Percentiles rank a stretch among this genome's conserved stretches.
Conservation (phyloP, 495 filamentous ascomycete species). For the Penicillium crystallinum region DNA sequence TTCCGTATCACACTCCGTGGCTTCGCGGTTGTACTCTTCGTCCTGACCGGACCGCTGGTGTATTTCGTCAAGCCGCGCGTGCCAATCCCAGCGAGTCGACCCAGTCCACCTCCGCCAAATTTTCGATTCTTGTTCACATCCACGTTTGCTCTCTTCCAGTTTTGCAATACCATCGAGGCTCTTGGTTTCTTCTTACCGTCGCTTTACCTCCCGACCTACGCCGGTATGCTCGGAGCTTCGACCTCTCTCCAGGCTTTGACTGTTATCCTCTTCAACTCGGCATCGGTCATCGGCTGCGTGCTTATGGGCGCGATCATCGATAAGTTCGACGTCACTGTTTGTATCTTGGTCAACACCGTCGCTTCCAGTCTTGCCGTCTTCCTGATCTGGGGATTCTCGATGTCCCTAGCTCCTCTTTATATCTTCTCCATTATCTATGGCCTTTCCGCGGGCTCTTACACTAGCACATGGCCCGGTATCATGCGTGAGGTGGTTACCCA, state of each 20-base stretch:
- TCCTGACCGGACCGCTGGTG: conserved; percentile 45
- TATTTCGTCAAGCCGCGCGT: conserved; percentile 41
- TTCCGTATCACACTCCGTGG: conserved; percentile 44
- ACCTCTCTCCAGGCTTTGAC: conserved; percentile 32
- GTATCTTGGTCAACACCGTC: conserved; percentile 48
- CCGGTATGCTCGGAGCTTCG: conserved; percentile 24
- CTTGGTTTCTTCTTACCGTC: conserved; percentile 57
- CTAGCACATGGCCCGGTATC: conserved; percentile 49
- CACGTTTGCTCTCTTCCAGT: conserved; percentile 46
- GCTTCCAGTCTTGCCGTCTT: conserved; percentile 53
- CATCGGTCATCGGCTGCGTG: conserved; percentile 48
- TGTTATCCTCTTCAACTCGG: conserved; percentile 46
- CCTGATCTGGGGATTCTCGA: conserved; percentile 58
- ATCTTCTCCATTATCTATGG: conserved; percentile 59
- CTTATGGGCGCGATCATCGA: conserved; percentile 38
- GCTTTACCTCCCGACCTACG: conserved; percentile 50
- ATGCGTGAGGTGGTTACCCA: conserved; percentile 38
- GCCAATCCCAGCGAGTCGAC: neutral
- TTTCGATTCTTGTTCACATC: conserved; percentile 26
- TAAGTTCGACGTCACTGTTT: conserved; percentile 46
- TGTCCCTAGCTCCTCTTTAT: conserved; percentile 46
- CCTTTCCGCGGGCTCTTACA: conserved; percentile 54
- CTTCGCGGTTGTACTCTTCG: conserved; percentile 41
- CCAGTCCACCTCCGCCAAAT: conserved; percentile 27
- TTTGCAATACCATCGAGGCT: conserved; percentile 47